Percentiles rank a stretch among this genome's conserved stretches.
Evolutionary conservation across 2,329 filamentous ascomycete genomes (phyloP).

Genomic region (Aotearoamyces nothofagi): DNA sequence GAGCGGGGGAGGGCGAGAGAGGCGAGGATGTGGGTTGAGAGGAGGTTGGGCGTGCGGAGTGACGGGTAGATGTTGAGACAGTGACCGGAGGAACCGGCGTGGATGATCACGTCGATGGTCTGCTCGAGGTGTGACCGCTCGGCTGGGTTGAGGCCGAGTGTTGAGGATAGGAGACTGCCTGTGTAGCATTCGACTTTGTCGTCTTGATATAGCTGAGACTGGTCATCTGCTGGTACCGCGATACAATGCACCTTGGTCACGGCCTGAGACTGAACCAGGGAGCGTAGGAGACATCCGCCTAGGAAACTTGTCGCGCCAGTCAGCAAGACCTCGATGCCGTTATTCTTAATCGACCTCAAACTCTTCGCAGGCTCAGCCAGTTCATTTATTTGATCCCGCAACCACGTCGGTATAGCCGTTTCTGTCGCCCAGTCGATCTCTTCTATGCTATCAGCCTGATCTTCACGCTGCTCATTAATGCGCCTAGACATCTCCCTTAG

Average conservation of each 20-base stretch:
- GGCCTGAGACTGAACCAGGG: background rate
- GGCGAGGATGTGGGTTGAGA: background rate
- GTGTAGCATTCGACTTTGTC: background rate
- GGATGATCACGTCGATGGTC: constrained; percentile 3
- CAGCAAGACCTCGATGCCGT: background rate
- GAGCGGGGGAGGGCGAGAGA: background rate
- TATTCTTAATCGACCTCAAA: constrained; percentile 11
- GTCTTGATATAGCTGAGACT: background rate
- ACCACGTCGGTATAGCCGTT: constrained; percentile 22
- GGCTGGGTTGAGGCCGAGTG: constrained; percentile 1
- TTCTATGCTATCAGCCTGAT: background rate
- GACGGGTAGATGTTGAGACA: constrained; percentile 18
- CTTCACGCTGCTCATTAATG: background rate
- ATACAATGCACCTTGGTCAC: constrained; percentile 1
- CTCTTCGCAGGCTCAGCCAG: constrained; percentile 23
- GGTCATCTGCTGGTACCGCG: background rate
- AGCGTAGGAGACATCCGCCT: background rate
- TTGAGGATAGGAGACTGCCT: constrained; percentile 17
- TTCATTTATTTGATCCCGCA: constrained; percentile 26
- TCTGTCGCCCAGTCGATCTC: constrained; percentile 1
- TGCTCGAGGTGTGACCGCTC: constrained; percentile 1
- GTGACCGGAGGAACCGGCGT: constrained; percentile 7
- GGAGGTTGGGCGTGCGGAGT: constrained; percentile 9
- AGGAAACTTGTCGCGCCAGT: background rate
- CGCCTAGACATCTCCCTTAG: constrained; percentile 19